These are phyloP conservation scores for Chimonanthus salicifolius DNA, from an alignment of 164 flowering plant species.

Conservation along the genomic window DNA sequence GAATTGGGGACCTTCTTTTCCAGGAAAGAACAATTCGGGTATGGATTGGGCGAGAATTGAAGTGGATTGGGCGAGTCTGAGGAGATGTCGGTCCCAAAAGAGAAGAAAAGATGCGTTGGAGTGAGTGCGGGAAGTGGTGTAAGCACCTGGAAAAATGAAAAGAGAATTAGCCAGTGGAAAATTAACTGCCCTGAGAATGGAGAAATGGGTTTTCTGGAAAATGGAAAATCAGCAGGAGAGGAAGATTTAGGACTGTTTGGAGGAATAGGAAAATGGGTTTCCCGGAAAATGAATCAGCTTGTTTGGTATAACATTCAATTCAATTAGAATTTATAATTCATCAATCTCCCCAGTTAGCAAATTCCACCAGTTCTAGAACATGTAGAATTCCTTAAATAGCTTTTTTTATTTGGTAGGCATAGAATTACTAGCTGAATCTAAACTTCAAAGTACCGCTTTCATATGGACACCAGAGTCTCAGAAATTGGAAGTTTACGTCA, in stretches of 20 bases:
- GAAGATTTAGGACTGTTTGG: not conserved
- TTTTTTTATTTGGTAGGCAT: no score
- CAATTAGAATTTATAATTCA: no score
- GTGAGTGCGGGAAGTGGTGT: constrained; percentile 81
- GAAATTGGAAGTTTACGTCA: no score
- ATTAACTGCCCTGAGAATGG: not conserved
- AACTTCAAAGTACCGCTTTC: no score
- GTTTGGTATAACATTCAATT: no score
- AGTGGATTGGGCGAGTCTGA: constrained; percentile 50
- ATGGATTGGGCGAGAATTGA: constrained; percentile 33
- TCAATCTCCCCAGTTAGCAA: no score
- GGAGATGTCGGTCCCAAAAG: constrained; percentile 76
- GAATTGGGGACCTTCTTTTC: not conserved
- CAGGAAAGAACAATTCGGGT: constrained; percentile 37
- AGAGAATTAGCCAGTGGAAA: not conserved
- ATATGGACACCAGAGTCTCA: no score
- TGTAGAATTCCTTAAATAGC: no score
- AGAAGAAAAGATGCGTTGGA: constrained; percentile 37
- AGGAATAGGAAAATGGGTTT: not conserved
- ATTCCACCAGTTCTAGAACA: no score
- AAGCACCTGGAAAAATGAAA: constrained; percentile 53
- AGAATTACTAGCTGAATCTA: no score
- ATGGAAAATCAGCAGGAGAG: not conserved
- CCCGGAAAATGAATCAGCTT: not conserved
- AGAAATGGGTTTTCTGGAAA: not conserved